Percentiles rank a stretch among this genome's conserved stretches.
Evolutionary conservation across 2,329 filamentous ascomycete genomes (phyloP).

Genomic region (Trichoderma koningiopsis): DNA sequence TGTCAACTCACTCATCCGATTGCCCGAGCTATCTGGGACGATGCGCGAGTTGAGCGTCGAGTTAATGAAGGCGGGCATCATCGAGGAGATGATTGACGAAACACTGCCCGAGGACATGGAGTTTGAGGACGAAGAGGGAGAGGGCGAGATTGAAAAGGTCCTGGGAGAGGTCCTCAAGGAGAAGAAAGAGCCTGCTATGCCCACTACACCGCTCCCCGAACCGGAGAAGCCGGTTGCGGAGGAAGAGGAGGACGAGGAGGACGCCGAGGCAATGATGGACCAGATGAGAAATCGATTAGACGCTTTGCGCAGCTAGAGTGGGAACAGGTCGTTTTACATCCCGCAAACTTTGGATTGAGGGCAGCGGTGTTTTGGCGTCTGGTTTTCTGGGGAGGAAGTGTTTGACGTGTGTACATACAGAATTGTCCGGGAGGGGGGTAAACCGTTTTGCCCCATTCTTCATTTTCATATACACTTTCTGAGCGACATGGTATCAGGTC

Average conservation of each 20-base stretch:
- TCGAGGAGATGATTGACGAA: slow-evolving; percentile 96
- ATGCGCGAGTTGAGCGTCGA: slow-evolving; percentile 88
- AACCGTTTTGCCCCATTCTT: not conserved
- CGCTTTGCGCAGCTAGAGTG: slow-evolving; percentile 75
- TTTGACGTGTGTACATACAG: not conserved
- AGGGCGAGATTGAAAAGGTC: slow-evolving; percentile 87
- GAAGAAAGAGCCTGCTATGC: slow-evolving; percentile 63
- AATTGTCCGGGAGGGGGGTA: not conserved
- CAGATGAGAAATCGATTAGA: slow-evolving; percentile 93
- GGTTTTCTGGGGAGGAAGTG: not conserved
- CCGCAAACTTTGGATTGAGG: slow-evolving; percentile 22
- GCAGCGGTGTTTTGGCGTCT: slow-evolving; percentile 26
- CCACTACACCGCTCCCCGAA: slow-evolving; percentile 57
- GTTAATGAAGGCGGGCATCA: slow-evolving; percentile 91
- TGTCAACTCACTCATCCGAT: slow-evolving; percentile 79
- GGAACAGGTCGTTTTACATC: not conserved
- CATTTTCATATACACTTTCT: not conserved
- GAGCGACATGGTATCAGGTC: not conserved
- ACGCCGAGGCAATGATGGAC: slow-evolving; percentile 86
- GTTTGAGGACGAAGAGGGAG: slow-evolving; percentile 74
- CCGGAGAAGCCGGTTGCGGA: slow-evolving; percentile 55
- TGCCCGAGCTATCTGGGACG: slow-evolving; percentile 84
- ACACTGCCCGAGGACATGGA: slow-evolving; percentile 74
- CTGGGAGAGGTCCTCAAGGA: slow-evolving; percentile 88
- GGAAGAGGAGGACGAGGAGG: slow-evolving; percentile 63